phyloP scores from a whole-genome alignment of 148 eudicot species.

The Polygonum maritimum region DNA sequence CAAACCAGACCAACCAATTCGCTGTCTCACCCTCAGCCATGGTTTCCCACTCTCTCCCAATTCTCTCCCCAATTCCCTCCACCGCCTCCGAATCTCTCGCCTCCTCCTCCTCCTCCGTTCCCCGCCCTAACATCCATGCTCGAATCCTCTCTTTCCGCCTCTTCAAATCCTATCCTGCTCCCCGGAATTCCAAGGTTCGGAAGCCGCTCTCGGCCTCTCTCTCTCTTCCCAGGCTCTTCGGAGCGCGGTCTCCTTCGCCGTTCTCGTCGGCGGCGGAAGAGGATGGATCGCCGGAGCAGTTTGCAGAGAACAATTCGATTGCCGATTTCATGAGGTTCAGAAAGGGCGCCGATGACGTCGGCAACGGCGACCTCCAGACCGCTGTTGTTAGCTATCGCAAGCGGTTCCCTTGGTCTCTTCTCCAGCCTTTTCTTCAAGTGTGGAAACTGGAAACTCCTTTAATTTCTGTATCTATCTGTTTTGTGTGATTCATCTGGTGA shows the following conservation, averaged over 20 bases:
- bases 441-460: not conserved
- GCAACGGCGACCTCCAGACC: conserved; percentile 61
- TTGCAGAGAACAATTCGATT: conserved; percentile 50
- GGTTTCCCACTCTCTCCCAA: conserved; percentile 29
- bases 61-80: conserved; percentile 28
- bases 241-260: conserved; percentile 11
- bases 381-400: conserved; percentile 79
- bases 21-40: conserved; percentile 7
- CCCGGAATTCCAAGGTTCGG: conserved; percentile 19
- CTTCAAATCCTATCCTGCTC: conserved; percentile 18
- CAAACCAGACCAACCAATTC: not conserved
- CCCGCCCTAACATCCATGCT: conserved; percentile 13
- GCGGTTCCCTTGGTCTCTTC: conserved; percentile 91
- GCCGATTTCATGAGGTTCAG: conserved; percentile 90
- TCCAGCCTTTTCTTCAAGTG: conserved; percentile 77
- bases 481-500: not conserved
- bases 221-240: conserved; percentile 23
- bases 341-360: conserved; percentile 20
- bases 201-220: conserved; percentile 8
- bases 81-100: conserved; percentile 22
- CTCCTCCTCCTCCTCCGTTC: conserved; percentile 14
- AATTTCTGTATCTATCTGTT: not conserved
- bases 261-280: conserved; percentile 8
- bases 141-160: conserved; percentile 6
- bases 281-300: conserved; percentile 40